Evolutionary conservation across 257 asterid species (phyloP), one percentile per base, ranked within the genome.

Genomic region (Verbascum thapsus): DNA sequence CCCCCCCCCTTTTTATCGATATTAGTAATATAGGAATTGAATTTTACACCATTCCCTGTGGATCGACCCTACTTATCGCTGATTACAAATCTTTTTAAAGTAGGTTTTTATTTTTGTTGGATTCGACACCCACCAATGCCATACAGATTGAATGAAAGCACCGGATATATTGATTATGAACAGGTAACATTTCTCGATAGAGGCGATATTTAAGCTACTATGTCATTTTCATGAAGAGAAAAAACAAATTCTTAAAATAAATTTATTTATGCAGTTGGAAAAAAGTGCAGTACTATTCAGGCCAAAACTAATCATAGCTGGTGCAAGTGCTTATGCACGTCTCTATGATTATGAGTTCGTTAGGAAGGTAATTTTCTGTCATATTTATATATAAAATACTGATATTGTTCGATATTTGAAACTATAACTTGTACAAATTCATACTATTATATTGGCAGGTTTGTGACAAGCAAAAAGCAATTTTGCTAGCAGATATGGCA

Each of bases 311-410:
- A 85, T 92, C 11, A 94, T 92, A 64, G 96, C 97, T 38, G 98
- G 98, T 75, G 98, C 97, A 17, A 92, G 97, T 79, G 97, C 98
- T 51, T 92, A 92, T 74, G 89, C 98, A 5, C 96, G 98, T 39
- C 78, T 85, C 41, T 92, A 89, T 63, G 97, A 92, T 69, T 92
- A 92, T 72, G 96, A 83, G 19, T 87, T 88, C 56, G 87, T 92
- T 56, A 77, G 94, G 18, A 89, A 89, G 95, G 98, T 86, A 76
- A 75, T n/a, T 8, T 26, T 48, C 49, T 23, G 12, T 48, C 40
- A 5, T 11, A 48, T 15, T 10, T 32, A 13, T 18, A 2, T 44
- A 22, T n/a, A n/a, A n/a, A n/a, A n/a, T n/a, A 59, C 34, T 17
- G 6, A 34, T 22, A 26, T 42, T 44, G 45, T 52, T 48, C 20